phyloP scores from a whole-genome alignment of 1,284 basidiomycete genomes.

The Cryptococcus maquisensis region DNA sequence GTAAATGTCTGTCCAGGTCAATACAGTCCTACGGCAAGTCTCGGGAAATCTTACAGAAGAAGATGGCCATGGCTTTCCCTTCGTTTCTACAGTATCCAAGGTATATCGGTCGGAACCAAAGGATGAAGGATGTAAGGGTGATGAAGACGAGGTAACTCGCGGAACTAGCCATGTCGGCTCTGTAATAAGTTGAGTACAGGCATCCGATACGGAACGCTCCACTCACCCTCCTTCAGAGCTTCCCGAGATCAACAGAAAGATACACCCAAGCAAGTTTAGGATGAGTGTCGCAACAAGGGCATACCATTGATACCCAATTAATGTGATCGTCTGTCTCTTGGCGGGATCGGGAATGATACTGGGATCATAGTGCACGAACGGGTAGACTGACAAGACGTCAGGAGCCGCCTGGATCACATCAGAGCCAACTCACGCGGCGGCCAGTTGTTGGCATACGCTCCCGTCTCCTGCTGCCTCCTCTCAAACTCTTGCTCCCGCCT shows the following conservation, averaged over 20 bases:
- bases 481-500: conserved; percentile 30
- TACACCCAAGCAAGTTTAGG: conserved; percentile 86
- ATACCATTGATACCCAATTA: conserved; percentile 84
- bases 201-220: conserved; percentile 12
- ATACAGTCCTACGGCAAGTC: background rate
- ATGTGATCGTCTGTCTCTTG: conserved; percentile 70
- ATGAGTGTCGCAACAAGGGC: conserved; percentile 71
- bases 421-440: conserved; percentile 39
- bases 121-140: conserved; percentile 71
- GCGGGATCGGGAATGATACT: conserved; percentile 70
- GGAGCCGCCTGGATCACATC: background rate
- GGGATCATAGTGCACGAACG: conserved; percentile 90
- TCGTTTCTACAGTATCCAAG: conserved; percentile 91
- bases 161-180: conserved; percentile 32
- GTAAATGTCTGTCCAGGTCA: conserved; percentile 67
- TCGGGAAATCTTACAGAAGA: conserved; percentile 52
- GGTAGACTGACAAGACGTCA: conserved; percentile 62
- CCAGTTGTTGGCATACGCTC: conserved; percentile 45
- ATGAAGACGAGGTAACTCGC: conserved; percentile 72
- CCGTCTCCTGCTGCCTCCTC: conserved; percentile 30
- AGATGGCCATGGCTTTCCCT: conserved; percentile 48
- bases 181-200: conserved; percentile 2
- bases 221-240: conserved; percentile 63
- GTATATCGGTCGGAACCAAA: conserved; percentile 94
- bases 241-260: conserved; percentile 76